Evolutionary conservation across 345 rosid species (phyloP).

Genomic region (Eucalyptus coolabah): DNA sequence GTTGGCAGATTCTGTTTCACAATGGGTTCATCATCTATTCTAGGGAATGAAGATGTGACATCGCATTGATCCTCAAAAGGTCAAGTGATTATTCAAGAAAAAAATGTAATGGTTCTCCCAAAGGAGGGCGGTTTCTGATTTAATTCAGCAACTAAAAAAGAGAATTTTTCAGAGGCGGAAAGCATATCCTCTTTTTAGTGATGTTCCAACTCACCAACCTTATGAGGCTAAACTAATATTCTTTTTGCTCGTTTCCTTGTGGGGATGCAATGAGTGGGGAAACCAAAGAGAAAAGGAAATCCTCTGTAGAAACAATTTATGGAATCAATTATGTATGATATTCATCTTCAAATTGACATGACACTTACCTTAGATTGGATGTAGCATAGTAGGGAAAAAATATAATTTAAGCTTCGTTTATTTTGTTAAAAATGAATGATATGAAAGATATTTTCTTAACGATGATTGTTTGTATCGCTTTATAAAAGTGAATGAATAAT

Average conservation of each 20-base stretch:
- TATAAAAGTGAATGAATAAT: background rate
- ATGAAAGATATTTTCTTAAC: background rate
- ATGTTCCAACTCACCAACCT: background rate
- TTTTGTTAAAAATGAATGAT: background rate
- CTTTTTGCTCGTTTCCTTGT: background rate
- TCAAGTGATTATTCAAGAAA: background rate
- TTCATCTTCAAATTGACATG: background rate
- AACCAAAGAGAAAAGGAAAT: background rate
- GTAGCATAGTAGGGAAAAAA: background rate
- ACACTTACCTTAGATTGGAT: background rate
- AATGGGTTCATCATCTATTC: slow-evolving; percentile 36
- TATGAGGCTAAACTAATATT: background rate
- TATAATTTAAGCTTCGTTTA: background rate
- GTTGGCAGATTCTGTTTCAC: slow-evolving; percentile 62
- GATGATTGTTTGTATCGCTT: background rate
- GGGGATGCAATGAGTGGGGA: background rate
- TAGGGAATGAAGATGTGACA: background rate
- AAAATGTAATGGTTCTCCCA: background rate
- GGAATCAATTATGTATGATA: background rate
- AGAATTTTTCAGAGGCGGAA: background rate
- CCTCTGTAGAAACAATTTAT: background rate
- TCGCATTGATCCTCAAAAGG: background rate
- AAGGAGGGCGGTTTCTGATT: background rate
- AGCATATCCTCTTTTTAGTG: background rate
- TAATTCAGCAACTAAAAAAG: background rate